A percentile compares a stretch with the other conserved stretches of the same genome.
Conservation (phyloP, 2,329 filamentous ascomycete genomes). For the Hymenoscyphus albidus region DNA sequence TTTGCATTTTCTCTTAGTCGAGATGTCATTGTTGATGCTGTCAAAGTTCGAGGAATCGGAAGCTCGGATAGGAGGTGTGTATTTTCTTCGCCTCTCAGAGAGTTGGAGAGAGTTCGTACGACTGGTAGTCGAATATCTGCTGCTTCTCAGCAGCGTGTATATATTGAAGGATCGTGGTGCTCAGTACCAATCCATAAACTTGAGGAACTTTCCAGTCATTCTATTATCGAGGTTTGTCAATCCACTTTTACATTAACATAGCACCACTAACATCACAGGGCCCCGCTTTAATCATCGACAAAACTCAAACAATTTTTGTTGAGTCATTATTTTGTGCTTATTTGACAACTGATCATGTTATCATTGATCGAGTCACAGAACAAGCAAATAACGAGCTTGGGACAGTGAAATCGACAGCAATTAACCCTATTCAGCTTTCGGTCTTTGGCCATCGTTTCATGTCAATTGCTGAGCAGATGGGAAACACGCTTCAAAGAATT, state of each 20-base stretch:
- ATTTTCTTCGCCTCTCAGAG: neutral
- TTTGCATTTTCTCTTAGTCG: slow-evolving; percentile 82
- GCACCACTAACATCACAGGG: slow-evolving; percentile 41
- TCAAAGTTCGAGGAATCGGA: slow-evolving; percentile 79
- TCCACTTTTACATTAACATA: neutral
- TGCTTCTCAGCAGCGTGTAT: neutral
- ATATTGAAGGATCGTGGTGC: neutral
- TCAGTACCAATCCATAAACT: neutral
- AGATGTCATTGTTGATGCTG: slow-evolving; percentile 83
- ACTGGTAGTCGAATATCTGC: neutral
- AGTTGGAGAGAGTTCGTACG: neutral
- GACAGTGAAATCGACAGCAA: slow-evolving; percentile 39
- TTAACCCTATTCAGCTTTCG: slow-evolving; percentile 71
- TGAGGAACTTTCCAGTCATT: neutral
- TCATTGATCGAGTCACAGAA: slow-evolving; percentile 59
- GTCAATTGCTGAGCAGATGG: slow-evolving; percentile 83
- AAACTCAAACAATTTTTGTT: slow-evolving; percentile 86
- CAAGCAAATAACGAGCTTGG: neutral
- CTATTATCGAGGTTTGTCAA: neutral
- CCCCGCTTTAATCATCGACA: slow-evolving; percentile 80
- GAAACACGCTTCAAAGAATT: slow-evolving; percentile 70
- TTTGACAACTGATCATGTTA: slow-evolving; percentile 66
- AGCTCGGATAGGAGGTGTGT: neutral
- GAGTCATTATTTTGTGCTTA: slow-evolving; percentile 71
- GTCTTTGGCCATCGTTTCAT: slow-evolving; percentile 80